Percentiles rank a stretch among this genome's conserved stretches.
phyloP scores from a whole-genome alignment of 2,329 filamentous ascomycete species.

The Aspergillus pseudoglaucus region DNA sequence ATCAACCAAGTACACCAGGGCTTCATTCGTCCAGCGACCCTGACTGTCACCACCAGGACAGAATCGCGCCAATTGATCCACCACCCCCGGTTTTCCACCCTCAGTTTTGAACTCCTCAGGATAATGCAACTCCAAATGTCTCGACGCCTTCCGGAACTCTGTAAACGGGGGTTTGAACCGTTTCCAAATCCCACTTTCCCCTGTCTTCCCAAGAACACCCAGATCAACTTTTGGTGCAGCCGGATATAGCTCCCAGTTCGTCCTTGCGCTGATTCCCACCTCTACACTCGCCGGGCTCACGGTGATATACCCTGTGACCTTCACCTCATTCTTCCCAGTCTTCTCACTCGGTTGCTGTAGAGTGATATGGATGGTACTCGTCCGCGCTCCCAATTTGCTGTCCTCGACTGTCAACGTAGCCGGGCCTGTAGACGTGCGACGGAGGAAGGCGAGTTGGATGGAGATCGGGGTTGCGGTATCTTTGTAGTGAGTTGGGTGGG shows the following conservation, averaged over 20 bases:
- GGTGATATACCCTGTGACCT: conserved; percentile 60
- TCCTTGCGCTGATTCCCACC: conserved; percentile 50
- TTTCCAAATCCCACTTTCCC: conserved; percentile 22
- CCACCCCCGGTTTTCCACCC: conserved; percentile 17
- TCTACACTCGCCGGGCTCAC: conserved; percentile 57
- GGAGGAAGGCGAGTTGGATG: conserved; percentile 60
- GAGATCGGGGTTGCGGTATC: conserved; percentile 53
- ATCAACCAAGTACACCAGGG: conserved; percentile 61
- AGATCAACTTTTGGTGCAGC: conserved; percentile 25
- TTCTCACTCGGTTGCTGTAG: conserved; percentile 38
- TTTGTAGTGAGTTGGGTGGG: conserved; percentile 46
- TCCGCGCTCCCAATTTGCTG: conserved; percentile 58
- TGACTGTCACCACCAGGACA: conserved; percentile 43
- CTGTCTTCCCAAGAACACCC: conserved; percentile 11
- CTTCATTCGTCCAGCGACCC: conserved; percentile 55
- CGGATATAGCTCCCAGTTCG: conserved; percentile 49
- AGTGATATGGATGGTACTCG: conserved; percentile 57
- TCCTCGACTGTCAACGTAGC: conserved; percentile 55
- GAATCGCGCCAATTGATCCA: conserved; percentile 64
- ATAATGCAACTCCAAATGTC: conserved; percentile 45
- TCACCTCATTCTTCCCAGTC: conserved; percentile 44
- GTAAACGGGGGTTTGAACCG: conserved; percentile 21
- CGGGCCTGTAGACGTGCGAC: conserved; percentile 54
- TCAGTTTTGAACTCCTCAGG: conserved; percentile 18
- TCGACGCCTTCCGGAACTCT: conserved; percentile 43